phyloP scores from a whole-genome alignment of 2,329 filamentous ascomycete genomes.

The Colletotrichum somersetense region DNA sequence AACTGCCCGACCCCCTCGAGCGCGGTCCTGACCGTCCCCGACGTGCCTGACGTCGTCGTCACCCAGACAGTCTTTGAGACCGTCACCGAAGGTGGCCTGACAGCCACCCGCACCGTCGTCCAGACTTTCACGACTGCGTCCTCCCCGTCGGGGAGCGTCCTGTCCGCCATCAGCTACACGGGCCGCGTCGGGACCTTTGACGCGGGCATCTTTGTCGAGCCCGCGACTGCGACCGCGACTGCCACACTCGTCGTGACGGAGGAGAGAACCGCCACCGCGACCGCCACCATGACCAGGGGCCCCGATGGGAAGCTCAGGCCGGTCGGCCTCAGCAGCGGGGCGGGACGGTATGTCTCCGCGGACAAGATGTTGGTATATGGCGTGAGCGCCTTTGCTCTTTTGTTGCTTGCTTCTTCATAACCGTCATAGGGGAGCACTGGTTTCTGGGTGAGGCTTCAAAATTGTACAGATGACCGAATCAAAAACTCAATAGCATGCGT shows the following conservation, averaged over 20 bases:
- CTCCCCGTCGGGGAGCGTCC: slow-evolving; percentile 15
- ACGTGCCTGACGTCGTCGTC: slow-evolving; percentile 24
- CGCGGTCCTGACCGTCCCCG: slow-evolving; percentile 31
- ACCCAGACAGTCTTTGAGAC: slow-evolving; percentile 22
- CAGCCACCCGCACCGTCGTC: slow-evolving; percentile 25
- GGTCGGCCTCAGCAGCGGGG: slow-evolving; percentile 30
- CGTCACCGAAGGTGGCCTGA: slow-evolving; percentile 18
- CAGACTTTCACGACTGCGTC: slow-evolving; percentile 23
- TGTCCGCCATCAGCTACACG: not conserved
- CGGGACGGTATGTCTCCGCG: slow-evolving; percentile 26
- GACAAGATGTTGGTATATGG: slow-evolving; percentile 11
- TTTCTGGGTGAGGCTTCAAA: not conserved
- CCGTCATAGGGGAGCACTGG: too few species aligned
- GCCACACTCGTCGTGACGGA: slow-evolving; percentile 26
- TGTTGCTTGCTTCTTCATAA: slow-evolving; percentile 30
- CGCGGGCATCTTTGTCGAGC: slow-evolving; percentile 9
- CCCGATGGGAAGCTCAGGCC: not conserved
- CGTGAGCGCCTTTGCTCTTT: slow-evolving; percentile 18
- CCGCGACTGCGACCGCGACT: slow-evolving; percentile 18
- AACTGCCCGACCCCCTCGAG: slow-evolving; percentile 31
- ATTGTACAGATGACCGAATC: not conserved
- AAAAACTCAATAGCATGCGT: not conserved
- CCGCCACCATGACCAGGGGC: slow-evolving; percentile 24
- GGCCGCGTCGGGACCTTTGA: slow-evolving; percentile 23
- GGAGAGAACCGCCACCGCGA: slow-evolving; percentile 25